Conservation (phyloP, 2,329 filamentous ascomycete species). For the Aspergillus sp. region DNA sequence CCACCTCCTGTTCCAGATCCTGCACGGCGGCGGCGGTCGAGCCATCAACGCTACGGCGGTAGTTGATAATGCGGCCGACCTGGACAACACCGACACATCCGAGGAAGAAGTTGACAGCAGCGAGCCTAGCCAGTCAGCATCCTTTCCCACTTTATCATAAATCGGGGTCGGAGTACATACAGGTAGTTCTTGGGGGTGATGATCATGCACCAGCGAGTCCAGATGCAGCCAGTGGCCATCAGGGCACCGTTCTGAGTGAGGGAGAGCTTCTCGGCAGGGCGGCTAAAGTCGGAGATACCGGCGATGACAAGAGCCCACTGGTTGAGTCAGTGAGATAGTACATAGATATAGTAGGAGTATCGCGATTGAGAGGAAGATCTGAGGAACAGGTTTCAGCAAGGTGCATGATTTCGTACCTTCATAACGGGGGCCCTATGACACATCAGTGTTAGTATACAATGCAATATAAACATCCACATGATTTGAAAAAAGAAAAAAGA, state of each 20-base stretch:
- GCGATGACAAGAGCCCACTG: constrained; percentile 92
- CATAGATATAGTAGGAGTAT: constrained; percentile 8
- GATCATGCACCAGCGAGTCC: constrained; percentile 98
- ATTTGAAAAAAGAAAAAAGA: not conserved
- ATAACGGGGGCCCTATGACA: constrained; percentile 80
- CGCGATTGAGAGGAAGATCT: not conserved
- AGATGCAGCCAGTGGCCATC: constrained; percentile 89
- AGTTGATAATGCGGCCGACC: constrained; percentile 72
- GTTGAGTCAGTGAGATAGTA: constrained; percentile 13
- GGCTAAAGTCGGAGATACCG: constrained; percentile 86
- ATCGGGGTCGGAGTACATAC: constrained; percentile 49
- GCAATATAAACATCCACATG: not conserved
- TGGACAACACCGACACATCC: constrained; percentile 84
- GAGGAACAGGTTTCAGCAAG: not conserved
- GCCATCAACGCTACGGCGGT: constrained; percentile 59
- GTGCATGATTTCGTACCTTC: constrained; percentile 59
- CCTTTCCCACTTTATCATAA: not conserved
- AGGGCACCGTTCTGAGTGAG: constrained; percentile 89
- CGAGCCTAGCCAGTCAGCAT: constrained; percentile 60
- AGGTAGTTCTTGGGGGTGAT: constrained; percentile 93
- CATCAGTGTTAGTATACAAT: constrained; percentile 18
- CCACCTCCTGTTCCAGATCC: constrained; percentile 40
- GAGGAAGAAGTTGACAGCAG: constrained; percentile 97
- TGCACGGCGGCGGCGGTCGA: constrained; percentile 42
- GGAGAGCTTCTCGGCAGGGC: constrained; percentile 89